Base-by-base conservation (phyloP, 2,329 filamentous ascomycete species). In the Pseudogymnoascus sp. region DNA sequence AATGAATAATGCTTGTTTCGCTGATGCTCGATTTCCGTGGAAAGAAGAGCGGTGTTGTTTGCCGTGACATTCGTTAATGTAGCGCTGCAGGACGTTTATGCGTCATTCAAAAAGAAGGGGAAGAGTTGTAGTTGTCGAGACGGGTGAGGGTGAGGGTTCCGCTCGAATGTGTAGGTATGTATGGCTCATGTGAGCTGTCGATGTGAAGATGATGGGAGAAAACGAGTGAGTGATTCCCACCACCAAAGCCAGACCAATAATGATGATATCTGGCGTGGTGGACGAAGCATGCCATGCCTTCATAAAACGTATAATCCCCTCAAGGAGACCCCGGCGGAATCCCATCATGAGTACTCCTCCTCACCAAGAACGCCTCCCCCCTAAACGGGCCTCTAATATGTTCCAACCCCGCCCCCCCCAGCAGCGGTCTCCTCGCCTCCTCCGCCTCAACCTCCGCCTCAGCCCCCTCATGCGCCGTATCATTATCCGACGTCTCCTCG, bases 51-150 rank as follows among this genome's bases (percentile, higher is more conserved):
- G 18, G 40, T 45, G 21, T 18, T 47, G 21, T n/a, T 51, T 29
- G 45, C 45, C 45, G 45, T 51, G 45, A 51, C 45, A 51, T 51
- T 51, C 45, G 45, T 51, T 51, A 51, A 47, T 47, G 45, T 29
- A 16, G 23, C 45, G 45, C 45, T 29, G 45, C 45, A 51, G 45
- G 45, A 29, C 45, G 26, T 51, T 51, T 51, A 34, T 31, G 45
- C 45, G 45, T 51, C 45, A 51, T 51, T 29, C 23, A 12, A 4
- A 29, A 51, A 3, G 16, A 51, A 29, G 6, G 23, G 23, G 4
- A 7, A 10, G 6, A 26, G 5, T 26, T 26, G 23, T 26, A 26
- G 23, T 26, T 26, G 23, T 47, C 42, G 42, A 47, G 21, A 18
- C 1, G 40, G 12, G 39, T 16, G 39, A 1, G 37, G 8, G 37